These are phyloP conservation scores for Didymella sp. DNA, from an alignment of 2,329 filamentous ascomycete species.

Conservation along the genomic window DNA sequence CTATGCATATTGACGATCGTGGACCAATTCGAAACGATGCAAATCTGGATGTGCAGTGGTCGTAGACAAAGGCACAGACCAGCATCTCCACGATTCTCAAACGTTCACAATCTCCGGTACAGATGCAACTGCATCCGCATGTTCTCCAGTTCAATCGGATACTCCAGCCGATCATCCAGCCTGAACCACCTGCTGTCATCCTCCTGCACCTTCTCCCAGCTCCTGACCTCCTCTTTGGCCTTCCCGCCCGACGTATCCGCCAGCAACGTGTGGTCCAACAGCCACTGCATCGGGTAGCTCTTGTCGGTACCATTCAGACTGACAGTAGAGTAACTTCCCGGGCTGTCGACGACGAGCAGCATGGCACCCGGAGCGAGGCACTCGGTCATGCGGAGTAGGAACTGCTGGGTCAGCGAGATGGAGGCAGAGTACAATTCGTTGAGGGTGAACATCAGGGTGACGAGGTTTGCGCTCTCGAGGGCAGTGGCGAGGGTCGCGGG, in stretches of 20 bases:
- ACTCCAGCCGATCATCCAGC: constrained; percentile 66
- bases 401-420: constrained; percentile 74
- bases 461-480: constrained; percentile 54
- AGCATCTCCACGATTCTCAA: not conserved
- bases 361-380: constrained; percentile 65
- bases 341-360: constrained; percentile 88
- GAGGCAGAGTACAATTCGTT: constrained; percentile 91
- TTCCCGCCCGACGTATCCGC: constrained; percentile 22
- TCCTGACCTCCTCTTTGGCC: constrained; percentile 22
- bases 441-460: constrained; percentile 91
- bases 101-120: constrained; percentile 58
- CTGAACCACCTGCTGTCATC: constrained; percentile 88
- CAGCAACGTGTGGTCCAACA: constrained; percentile 82
- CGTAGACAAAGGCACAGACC: not conserved
- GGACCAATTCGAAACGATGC: not conserved
- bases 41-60: not conserved
- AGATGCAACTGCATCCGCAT: constrained; percentile 95
- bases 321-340: constrained; percentile 89
- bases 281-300: constrained; percentile 92
- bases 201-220: constrained; percentile 77
- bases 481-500: constrained; percentile 46
- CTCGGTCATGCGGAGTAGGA: constrained; percentile 74
- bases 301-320: constrained; percentile 63
- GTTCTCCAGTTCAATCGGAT: constrained; percentile 87
- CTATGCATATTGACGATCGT: not conserved